Evolutionary conservation across 2,329 filamentous ascomycete genomes (phyloP).

Genomic region (Aspergillus awamori): DNA sequence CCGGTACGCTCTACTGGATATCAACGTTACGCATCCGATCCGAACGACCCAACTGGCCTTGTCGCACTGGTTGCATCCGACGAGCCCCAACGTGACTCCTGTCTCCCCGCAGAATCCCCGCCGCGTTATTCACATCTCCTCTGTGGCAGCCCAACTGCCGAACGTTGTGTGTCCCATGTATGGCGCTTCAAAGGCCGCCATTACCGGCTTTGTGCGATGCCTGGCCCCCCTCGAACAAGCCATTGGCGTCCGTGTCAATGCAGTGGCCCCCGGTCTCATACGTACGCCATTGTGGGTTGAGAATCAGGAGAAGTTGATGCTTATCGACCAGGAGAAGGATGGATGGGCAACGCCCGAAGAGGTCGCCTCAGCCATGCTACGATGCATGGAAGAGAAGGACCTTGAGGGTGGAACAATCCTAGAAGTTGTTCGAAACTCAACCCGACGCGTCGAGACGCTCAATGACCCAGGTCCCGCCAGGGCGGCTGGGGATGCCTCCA

Average conservation of each 20-base stretch:
- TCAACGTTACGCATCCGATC: neutral
- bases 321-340: neutral
- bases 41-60: neutral
- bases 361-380: neutral
- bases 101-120: neutral
- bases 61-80: neutral
- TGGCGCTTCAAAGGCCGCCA: neutral
- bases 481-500: neutral
- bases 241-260: neutral
- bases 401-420: neutral
- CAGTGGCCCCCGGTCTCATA: neutral
- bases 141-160: neutral
- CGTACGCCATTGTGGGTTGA: neutral
- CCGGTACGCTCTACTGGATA: neutral
- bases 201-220: neutral
- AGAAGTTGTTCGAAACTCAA: neutral
- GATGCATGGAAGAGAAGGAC: neutral
- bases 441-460: neutral
- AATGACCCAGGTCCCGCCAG: neutral
- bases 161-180: conserved; percentile 1
- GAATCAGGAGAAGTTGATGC: neutral
- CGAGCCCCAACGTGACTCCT: neutral
- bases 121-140: neutral
- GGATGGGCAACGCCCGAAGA: neutral
- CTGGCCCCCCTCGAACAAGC: neutral